Evolutionary conservation across 2,329 filamentous ascomycete species (phyloP), one percentile per base, ranked within the genome.

Genomic region (Eurotiales sp.): DNA sequence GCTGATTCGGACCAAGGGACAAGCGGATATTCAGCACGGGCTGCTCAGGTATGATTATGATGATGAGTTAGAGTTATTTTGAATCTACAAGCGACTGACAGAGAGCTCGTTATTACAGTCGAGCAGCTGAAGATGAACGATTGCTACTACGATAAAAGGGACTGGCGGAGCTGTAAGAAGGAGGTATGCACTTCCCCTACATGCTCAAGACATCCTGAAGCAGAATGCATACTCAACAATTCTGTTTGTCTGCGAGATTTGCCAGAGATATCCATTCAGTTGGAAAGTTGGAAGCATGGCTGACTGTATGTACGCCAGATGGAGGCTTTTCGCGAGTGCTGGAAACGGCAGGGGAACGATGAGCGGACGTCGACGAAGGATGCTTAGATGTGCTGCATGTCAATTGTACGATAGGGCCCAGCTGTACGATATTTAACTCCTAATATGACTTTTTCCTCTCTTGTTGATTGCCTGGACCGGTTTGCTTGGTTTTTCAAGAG

Each of bases 1-100:
- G 46, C 58, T 60, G 48, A 64, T 27, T 37, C 46, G 47, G 61
- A 36, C 60, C 53, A 67, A 97, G 92, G 92, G 91, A 97, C 76
- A 92, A 96, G 80, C 82, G 93, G 66, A 97, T 97, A 71, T 95
- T 90, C 76, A 96, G 90, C 76, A 97, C 92, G 2, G 93, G 92
- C 53, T 97, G 92, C 66, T 83, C 90, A 71, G 85, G 92, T 95
- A 74, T 65, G n/a, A n/a, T n/a, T n/a, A n/a, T n/a, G n/a, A n/a
- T n/a, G n/a, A n/a, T n/a, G n/a, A n/a, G n/a, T n/a, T n/a, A n/a
- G n/a, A n/a, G n/a, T n/a, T n/a, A n/a, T 23, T 15, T 6, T 1
- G 45, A 22, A 12, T 53, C 45, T 51, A 19, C n/a, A 25, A 15
- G 47, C 29, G 15, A 17, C 5, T 6, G 25, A 27, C 5, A 27